phyloP scores from a whole-genome alignment of 176 grass and related monocot species.

The bread wheat (Triticum aestivum) region IWGSC_CS_RefSeq_v2.1 NC_057808.1:486437569-486438068 shows the following conservation, averaged over 20 bases:
- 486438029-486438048: neutral
- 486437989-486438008: neutral
- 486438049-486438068: neutral
- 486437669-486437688: no score
- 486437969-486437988: neutral
- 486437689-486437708: no score
- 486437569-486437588: slow-evolving; percentile 2
- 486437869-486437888: neutral
- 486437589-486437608: neutral
- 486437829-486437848: neutral
- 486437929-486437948: neutral
- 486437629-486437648: slow-evolving; percentile 6
- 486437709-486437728: no score
- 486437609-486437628: neutral
- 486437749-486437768: neutral
- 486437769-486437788: neutral
- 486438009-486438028: neutral
- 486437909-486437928: slow-evolving; percentile 17
- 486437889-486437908: neutral
- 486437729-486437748: neutral
- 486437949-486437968: neutral
- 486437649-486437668: slow-evolving; percentile 1
- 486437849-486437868: slow-evolving; percentile 8
- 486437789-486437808: neutral
- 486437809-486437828: slow-evolving; percentile 16